Base-by-base conservation (phyloP, 1,284 basidiomycete species). In the Rhodotorula sp. region DNA sequence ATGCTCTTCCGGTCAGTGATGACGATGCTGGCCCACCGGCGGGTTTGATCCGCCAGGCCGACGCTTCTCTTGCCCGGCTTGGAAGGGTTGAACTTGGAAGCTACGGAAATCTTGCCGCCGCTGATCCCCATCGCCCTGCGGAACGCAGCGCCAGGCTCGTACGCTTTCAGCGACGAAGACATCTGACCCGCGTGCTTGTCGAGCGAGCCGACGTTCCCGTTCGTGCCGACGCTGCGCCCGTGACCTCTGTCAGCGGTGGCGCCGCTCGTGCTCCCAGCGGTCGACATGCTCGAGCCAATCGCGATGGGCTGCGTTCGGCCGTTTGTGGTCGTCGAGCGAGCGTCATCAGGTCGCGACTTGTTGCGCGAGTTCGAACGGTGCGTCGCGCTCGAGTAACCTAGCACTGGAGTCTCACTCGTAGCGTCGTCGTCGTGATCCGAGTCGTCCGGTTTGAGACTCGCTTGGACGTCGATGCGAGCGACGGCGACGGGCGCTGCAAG, bases 1-100 rank as follows among this genome's bases (percentile, higher is more conserved):
- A 76, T 62, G 55, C 72, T 76, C 42, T 72, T 66, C 10, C 69
- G 48, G 30, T 76, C 73, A 10, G 71, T 49, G 10, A 75, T 67
- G 44, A 78, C 72, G 42, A 79, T 76, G n/a, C 72, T 71, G 37
- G 69, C 68, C 78, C 77, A 78, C 48, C 77, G 62, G 51, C 73
- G 55, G 51, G 74, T 69, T 59, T 75, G 74, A 51, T 75, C 74
- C 24, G 74, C 74, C 15, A 75, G 53, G 4, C 74, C 74, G n/a
- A 67, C 55, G 54, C 74, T 75, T 24, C 66, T 58, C 67, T 69
- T 75, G 17, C 72, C 72, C 20, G 74, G 72, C 64, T 75, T 75
- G 10, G 66, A 68, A 37, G 74, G 74, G 61, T 75, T 75, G 33
- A 75, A 73, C 24, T 62, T 24, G 29, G 57, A 51, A 0, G 72